A percentile compares a stretch with the other conserved stretches of the same genome.
Conservation (phyloP, 768 basidiomycete genomes). For the Pisolithus microcarpus region DNA sequence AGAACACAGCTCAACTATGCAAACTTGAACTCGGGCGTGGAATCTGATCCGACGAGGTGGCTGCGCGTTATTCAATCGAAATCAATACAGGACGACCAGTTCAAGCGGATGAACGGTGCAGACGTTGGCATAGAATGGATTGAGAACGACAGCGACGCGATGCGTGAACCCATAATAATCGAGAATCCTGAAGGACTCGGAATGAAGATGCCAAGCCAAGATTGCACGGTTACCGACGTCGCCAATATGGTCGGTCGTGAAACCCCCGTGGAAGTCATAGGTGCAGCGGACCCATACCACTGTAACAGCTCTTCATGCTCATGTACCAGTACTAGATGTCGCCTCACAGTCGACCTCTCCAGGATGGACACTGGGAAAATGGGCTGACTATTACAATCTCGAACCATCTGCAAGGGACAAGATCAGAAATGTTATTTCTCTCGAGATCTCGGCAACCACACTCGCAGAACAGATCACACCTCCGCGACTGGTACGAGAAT, state of each 20-base stretch:
- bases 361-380: slow-evolving; percentile 86
- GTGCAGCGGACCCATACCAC: slow-evolving; percentile 33
- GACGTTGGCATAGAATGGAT: slow-evolving; percentile 74
- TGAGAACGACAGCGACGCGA: slow-evolving; percentile 59
- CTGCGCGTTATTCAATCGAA: slow-evolving; percentile 62
- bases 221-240: slow-evolving; percentile 74
- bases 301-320: slow-evolving; percentile 3
- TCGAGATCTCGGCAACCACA: slow-evolving; percentile 85
- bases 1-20: slow-evolving; percentile 72
- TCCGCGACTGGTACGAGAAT: slow-evolving; percentile 74
- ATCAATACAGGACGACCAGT: slow-evolving; percentile 51
- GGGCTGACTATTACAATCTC: slow-evolving; percentile 80
- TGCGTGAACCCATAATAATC: slow-evolving; percentile 80
- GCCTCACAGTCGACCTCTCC: slow-evolving; percentile 78
- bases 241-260: slow-evolving; percentile 73
- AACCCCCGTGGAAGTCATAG: slow-evolving; percentile 85
- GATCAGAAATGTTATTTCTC: slow-evolving; percentile 89
- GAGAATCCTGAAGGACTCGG: slow-evolving; percentile 75
- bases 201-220: slow-evolving; percentile 75
- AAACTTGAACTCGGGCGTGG: slow-evolving; percentile 58
- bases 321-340: slow-evolving; percentile 50
- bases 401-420: slow-evolving; percentile 70
- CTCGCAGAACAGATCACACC: slow-evolving; percentile 75
- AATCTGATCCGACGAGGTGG: slow-evolving; percentile 60
- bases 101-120: slow-evolving; percentile 58